Base-by-base conservation (phyloP, 306 rosid genomes). In the Quercus suber region DNA sequence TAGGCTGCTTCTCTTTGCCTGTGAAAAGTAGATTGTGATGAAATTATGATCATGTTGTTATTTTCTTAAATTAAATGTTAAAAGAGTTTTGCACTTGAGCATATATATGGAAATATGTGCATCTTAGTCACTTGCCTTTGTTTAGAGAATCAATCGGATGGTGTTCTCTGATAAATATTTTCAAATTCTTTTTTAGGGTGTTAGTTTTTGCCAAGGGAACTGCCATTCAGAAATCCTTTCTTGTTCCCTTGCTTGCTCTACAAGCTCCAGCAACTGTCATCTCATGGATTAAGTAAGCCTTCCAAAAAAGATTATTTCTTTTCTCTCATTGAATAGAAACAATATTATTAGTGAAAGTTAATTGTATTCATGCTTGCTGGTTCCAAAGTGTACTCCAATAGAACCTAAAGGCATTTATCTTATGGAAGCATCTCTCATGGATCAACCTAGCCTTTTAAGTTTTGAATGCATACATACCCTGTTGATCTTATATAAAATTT, bases 211-310 rank as follows among this genome's bases (percentile, higher is more conserved):
- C 91, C 28, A 93, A 27, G 86, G 99, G 99, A 30, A 90, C 99
- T n/a, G 86, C 90, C 1, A 79, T 88, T 69, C 97, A 87, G 60
- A 95, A 95, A 81, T 83, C 97, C 13, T 92, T 87, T 58, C 31
- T 95, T 65, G 89, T 90, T 84, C 99, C 99, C 1, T 82, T 95
- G 3, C 78, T 95, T 88, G 94, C 89, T 45, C 77, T 95, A 49
- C 99, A 91, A 88, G 97, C 98, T 37, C 99, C 99, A 25, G 86
- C 84, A 33, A 81, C 78, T 75, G 43, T 95, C 73, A 28, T 90
- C 77, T 69, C 96, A 33, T 93, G 98, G 97, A 91, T 91, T 19
- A 84, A 90, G 99, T 95, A 86, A 73, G 89, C 55, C 52, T 71
- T 27, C 56, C 64, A 33, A 53, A 53, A 27, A 71, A 81, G 57